phyloP scores from a whole-genome alignment of 2,329 filamentous ascomycete genomes.

The Aspergillus sp. region DNA sequence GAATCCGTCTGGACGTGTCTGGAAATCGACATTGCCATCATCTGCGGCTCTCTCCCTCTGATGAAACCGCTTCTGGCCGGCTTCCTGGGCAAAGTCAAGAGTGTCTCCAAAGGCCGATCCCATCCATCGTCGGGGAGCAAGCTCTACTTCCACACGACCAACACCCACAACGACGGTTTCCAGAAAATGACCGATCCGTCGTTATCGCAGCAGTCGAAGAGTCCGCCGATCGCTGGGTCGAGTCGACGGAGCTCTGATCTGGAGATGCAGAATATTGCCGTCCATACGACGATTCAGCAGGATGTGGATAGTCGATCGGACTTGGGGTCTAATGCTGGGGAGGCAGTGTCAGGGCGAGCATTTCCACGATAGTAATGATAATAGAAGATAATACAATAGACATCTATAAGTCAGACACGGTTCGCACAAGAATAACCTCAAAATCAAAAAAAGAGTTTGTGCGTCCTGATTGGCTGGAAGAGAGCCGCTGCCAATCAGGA shows the following conservation, averaged over 20 bases:
- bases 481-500: too few relatives aligned
- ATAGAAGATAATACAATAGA: neutral
- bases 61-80: slow-evolving; percentile 4
- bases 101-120: neutral
- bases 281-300: neutral
- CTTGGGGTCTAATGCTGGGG: neutral
- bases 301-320: neutral
- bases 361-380: too few relatives aligned
- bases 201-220: neutral
- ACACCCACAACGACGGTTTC: neutral
- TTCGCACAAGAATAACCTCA: too few relatives aligned
- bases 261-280: neutral
- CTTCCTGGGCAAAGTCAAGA: neutral
- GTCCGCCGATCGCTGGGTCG: neutral
- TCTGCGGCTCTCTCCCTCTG: slow-evolving; percentile 5
- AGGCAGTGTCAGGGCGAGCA: neutral
- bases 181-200: too few relatives aligned
- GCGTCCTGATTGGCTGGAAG: too few relatives aligned
- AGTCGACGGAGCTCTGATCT: neutral
- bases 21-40: slow-evolving; percentile 8
- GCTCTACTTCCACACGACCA: neutral
- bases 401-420: too few relatives aligned
- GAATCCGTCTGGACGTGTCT: slow-evolving; percentile 15
- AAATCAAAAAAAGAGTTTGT: too few relatives aligned
- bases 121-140: neutral